Evolutionary conservation across 2,329 filamentous ascomycete species (phyloP), one percentile per base, ranked within the genome.

Genomic region (Periglandula ipomoeae): DNA sequence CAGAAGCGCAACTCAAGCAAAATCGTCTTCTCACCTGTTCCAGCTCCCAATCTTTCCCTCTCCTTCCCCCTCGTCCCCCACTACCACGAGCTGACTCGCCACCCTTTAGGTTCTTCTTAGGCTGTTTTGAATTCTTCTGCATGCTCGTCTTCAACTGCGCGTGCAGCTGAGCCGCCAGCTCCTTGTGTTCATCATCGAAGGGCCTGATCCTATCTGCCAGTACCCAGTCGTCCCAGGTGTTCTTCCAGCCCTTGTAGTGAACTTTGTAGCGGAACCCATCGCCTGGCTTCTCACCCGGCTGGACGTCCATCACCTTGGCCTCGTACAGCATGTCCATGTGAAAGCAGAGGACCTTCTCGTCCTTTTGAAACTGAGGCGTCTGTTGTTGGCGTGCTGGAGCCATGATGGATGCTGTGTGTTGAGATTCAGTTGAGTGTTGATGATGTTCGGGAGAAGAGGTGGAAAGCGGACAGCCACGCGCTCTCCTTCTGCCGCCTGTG

Each of bases 211-310:
- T 87, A 65, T 97, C 91, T 67, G 89, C 84, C 20, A 87, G 81
- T 40, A 97, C 93, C 91, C 91, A 97, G 71, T 98, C 93, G 71
- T 98, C 93, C 93, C 93, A 98, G 77, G 89, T 96, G 67, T 91
- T 90, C 75, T 98, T 98, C 93, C 93, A 98, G 61, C 93, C 93
- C 70, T 97, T 97, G 74, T 98, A 98, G 70, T 98, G 93, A 48
- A 98, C 87, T 62, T 87, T 87, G 72, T 95, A 98, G 65, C 89
- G 82, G 63, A 82, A 89, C 30, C 85, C 81, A 52, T 84, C 71
- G 38, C 69, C 84, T 19, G 70, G 84, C 65, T 82, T 83, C 67
- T 86, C 84, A 61, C 84, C 84, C 40, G 60, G 76, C 74, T 65
- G 81, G 27, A 87, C 76, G 55, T 96, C 90, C 55, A 95, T 80